phyloP scores from a whole-genome alignment of 805 yeast genomes.

The Zygoascus flipseniorum region DNA sequence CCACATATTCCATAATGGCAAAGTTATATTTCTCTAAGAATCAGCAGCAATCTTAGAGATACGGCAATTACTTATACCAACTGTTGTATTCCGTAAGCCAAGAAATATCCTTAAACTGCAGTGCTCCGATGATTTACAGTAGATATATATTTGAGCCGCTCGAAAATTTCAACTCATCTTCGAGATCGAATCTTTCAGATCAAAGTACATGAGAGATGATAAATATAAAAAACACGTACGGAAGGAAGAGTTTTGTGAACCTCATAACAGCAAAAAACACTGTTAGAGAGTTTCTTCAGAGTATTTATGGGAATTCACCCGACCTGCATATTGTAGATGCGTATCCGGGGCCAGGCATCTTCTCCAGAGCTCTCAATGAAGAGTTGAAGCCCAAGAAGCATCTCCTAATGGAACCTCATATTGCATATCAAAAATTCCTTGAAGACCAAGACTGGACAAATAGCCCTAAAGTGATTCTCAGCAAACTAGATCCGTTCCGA shows the following conservation, averaged over 20 bases:
- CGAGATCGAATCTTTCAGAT: too few relatives aligned
- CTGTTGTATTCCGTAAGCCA: too few relatives aligned
- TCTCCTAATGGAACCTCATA: conserved; percentile 48
- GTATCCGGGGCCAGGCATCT: conserved; percentile 44
- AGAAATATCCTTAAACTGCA: too few relatives aligned
- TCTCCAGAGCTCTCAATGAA: conserved; percentile 55
- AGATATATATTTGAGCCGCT: too few relatives aligned
- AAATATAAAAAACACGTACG: conserved; percentile 8
- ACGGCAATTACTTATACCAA: too few relatives aligned
- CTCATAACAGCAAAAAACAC: conserved; percentile 27
- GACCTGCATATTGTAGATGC: conserved; percentile 27
- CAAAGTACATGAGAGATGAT: neutral
- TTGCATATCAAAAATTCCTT: conserved; percentile 22
- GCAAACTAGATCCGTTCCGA: conserved; percentile 47
- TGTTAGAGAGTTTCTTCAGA: conserved; percentile 35
- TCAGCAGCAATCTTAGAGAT: too few relatives aligned
- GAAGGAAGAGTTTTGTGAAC: conserved; percentile 22
- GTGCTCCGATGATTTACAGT: too few relatives aligned
- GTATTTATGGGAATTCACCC: conserved; percentile 22
- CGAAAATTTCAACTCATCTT: too few relatives aligned
- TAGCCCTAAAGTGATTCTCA: conserved; percentile 16
- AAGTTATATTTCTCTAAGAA: too few relatives aligned
- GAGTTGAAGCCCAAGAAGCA: conserved; percentile 56
- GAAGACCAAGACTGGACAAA: conserved; percentile 2
- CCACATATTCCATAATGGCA: too few relatives aligned